Conservation (phyloP, 257 asterid genomes). For the Petrea volubilis region DNA sequence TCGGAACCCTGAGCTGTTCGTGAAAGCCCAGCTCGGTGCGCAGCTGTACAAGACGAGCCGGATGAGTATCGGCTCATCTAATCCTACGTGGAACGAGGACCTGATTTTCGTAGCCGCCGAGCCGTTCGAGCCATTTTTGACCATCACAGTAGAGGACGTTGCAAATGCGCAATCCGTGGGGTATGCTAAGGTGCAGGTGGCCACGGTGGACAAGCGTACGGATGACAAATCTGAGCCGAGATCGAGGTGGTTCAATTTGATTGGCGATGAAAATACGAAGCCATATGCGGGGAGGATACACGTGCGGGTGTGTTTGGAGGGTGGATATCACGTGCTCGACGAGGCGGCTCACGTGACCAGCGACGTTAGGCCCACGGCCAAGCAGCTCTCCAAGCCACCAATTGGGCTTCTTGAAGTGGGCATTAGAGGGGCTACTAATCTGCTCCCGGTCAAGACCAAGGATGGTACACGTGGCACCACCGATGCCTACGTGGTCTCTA, state of each 20-base stretch:
- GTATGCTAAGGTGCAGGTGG: constrained; percentile 61
- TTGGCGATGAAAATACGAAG: constrained; percentile 39
- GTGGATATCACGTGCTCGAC: constrained; percentile 95
- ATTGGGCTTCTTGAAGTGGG: constrained; percentile 85
- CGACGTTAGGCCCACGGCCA: constrained; percentile 81
- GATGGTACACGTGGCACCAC: constrained; percentile 87
- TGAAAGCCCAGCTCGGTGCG: constrained; percentile 84
- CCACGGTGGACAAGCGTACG: constrained; percentile 70
- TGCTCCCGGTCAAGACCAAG: constrained; percentile 78
- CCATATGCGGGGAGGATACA: constrained; percentile 85
- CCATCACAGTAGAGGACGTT: constrained; percentile 72
- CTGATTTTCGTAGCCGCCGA: constrained; percentile 86
- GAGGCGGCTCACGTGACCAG: constrained; percentile 95
- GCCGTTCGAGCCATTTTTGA: constrained; percentile 90
- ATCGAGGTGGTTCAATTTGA: constrained; percentile 83
- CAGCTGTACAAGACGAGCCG: constrained; percentile 90
- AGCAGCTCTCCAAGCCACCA: constrained; percentile 72
- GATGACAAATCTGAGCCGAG: constrained; percentile 80
- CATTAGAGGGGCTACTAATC: constrained; percentile 73
- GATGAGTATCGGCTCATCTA: constrained; percentile 44
- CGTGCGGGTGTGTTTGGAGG: constrained; percentile 75
- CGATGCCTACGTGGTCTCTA: constrained; percentile 84
- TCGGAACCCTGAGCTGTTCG: constrained; percentile 69
- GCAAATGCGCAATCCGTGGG: constrained; percentile 60
- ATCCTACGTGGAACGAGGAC: constrained; percentile 94